Evolutionary conservation across 228 moss, liverwort and hornwort species (phyloP).

Genomic region (Sphagnum magellanicum): DNA sequence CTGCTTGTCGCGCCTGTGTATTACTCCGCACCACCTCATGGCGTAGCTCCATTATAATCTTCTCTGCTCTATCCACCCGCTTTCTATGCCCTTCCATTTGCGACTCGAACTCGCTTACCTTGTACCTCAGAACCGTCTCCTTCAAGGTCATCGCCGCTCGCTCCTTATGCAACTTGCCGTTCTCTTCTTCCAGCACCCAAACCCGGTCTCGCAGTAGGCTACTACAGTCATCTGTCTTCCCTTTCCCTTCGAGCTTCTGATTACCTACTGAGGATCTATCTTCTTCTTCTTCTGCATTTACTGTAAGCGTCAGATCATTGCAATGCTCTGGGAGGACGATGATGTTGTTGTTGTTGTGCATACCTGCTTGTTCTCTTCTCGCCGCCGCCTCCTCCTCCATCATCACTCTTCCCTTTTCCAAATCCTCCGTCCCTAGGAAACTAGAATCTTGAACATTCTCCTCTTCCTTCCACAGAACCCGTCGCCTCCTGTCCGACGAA

Average conservation of each 20-base stretch:
- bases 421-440: too few species aligned
- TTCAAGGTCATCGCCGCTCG: slow-evolving; percentile 50
- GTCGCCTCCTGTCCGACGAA: too few species aligned
- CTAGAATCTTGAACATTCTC: too few species aligned
- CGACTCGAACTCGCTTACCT: slow-evolving; percentile 82
- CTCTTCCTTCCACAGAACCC: too few species aligned
- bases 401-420: too few species aligned
- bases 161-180: slow-evolving; percentile 63
- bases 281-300: too few species aligned
- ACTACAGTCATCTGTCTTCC: slow-evolving; percentile 34
- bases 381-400: too few species aligned
- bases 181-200: slow-evolving; percentile 75
- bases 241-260: slow-evolving; percentile 10
- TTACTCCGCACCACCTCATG: slow-evolving; percentile 41
- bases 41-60: slow-evolving; percentile 79
- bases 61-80: slow-evolving; percentile 87
- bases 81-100: slow-evolving; percentile 96
- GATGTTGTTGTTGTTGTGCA: too few species aligned
- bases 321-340: too few species aligned
- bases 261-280: too few species aligned
- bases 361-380: too few species aligned
- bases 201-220: slow-evolving; percentile 60
- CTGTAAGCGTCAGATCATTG: too few species aligned
- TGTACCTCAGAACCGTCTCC: slow-evolving; percentile 69
- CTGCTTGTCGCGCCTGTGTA: slow-evolving; percentile 72